Conservation (phyloP, 768 basidiomycete genomes). For the Agrocybe pediades region DNA sequence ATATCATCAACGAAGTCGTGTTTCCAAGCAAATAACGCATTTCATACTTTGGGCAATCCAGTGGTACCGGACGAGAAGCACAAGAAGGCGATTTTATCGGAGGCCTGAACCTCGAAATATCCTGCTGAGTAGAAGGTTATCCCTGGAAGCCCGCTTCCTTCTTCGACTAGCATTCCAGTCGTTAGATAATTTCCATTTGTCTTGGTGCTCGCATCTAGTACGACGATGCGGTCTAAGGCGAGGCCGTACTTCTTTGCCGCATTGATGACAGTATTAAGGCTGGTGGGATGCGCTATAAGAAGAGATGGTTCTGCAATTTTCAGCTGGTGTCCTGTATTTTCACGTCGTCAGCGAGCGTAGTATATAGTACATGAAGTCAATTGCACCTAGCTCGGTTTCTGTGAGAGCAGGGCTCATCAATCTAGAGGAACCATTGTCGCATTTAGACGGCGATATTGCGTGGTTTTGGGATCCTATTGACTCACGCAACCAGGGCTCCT, state of each 20-base stretch:
- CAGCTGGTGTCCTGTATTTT: not conserved
- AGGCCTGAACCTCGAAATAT: not conserved
- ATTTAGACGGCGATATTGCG: no score
- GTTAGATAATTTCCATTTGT: not conserved
- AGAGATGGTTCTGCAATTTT: not conserved
- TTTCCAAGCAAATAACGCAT: not conserved
- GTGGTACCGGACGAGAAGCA: slow-evolving; percentile 1
- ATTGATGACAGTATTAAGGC: not conserved
- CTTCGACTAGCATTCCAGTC: not conserved
- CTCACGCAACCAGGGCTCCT: slow-evolving; percentile 1
- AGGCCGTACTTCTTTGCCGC: not conserved
- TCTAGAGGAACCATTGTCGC: not conserved
- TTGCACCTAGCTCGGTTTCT: not conserved
- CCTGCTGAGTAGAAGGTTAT: not conserved
- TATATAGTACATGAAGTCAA: not conserved
- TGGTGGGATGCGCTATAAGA: not conserved
- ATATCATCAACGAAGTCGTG: not conserved
- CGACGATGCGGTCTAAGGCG: not conserved
- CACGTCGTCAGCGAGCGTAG: not conserved
- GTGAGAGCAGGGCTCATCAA: not conserved
- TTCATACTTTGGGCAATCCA: not conserved
- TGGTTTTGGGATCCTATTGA: not conserved
- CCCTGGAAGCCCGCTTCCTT: not conserved
- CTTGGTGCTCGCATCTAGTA: not conserved
- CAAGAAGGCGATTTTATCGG: not conserved